Evolutionary conservation across 768 basidiomycete genomes (phyloP).

Genomic region (Termitomyces heimii): DNA sequence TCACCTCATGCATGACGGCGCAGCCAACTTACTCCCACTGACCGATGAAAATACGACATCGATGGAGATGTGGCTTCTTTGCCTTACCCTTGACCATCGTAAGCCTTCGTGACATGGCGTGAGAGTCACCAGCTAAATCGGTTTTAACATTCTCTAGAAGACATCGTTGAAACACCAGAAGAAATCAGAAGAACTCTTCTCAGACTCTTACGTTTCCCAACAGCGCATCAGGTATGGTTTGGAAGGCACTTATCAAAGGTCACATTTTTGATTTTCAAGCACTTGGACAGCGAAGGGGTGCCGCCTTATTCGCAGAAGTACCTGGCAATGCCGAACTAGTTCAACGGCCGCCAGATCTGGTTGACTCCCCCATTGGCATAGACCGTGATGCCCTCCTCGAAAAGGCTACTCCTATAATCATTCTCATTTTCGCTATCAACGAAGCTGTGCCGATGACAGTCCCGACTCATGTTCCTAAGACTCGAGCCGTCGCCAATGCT

Average conservation of each 20-base stretch:
- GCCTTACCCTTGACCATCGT: slow-evolving; percentile 34
- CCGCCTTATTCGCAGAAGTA: not conserved
- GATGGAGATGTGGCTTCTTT: slow-evolving; percentile 35
- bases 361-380: slow-evolving; percentile 2
- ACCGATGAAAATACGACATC: slow-evolving; percentile 14
- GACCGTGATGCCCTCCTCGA: slow-evolving; percentile 24
- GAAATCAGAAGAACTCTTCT: slow-evolving; percentile 36
- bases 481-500: slow-evolving; percentile 37
- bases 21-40: slow-evolving; percentile 1
- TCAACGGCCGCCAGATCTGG: not conserved
- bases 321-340: not conserved
- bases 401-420: slow-evolving; percentile 39
- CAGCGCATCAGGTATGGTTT: slow-evolving; percentile 13
- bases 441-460: slow-evolving; percentile 37
- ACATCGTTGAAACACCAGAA: slow-evolving; percentile 30
- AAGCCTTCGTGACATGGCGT: slow-evolving; percentile 13
- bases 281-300: not conserved
- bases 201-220: slow-evolving; percentile 34
- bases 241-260: not conserved
- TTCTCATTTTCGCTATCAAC: slow-evolving; percentile 46
- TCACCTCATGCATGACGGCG: slow-evolving; percentile 9
- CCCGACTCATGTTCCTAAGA: slow-evolving; percentile 47
- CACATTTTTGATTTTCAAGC: not conserved
- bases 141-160: slow-evolving; percentile 14
- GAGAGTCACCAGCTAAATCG: not conserved